Conservation (phyloP, 768 basidiomycete genomes). For the Tremella fuciformis region DNA sequence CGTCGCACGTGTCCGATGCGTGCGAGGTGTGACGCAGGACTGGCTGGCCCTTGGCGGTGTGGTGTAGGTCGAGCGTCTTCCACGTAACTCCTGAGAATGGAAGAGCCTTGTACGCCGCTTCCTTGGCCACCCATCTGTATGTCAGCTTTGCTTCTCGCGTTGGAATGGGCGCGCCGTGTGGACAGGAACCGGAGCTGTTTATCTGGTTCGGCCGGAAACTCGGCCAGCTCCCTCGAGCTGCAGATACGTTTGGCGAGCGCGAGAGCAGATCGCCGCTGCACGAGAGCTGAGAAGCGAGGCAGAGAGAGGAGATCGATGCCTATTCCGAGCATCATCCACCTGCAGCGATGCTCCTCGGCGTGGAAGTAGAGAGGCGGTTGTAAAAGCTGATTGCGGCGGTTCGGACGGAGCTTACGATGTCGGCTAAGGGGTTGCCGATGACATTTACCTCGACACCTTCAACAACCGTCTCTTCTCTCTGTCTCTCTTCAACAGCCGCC, state of each 20-base stretch:
- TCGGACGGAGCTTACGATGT: too few species aligned
- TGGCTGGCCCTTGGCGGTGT: not conserved
- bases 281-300: slow-evolving; percentile 23
- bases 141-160: not conserved
- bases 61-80: not conserved
- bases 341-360: too few species aligned
- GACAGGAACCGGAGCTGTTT: slow-evolving; percentile 14
- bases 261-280: slow-evolving; percentile 21
- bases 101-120: slow-evolving; percentile 46
- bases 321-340: slow-evolving; percentile 29
- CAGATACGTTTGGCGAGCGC: slow-evolving; percentile 39
- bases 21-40: not conserved
- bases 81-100: slow-evolving; percentile 8
- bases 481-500: too few species aligned
- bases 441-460: too few species aligned
- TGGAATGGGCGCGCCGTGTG: not conserved
- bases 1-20: not conserved
- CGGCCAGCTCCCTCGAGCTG: slow-evolving; percentile 20
- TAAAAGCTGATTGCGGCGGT: too few species aligned
- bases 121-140: slow-evolving; percentile 42
- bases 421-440: too few species aligned
- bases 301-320: slow-evolving; percentile 46
- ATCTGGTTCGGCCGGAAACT: slow-evolving; percentile 8
- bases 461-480: too few species aligned
- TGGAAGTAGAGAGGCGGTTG: too few species aligned